These are phyloP conservation scores for Volvariella volvacea DNA, from an alignment of 1,284 basidiomycete genomes.

Conservation along the genomic window DNA sequence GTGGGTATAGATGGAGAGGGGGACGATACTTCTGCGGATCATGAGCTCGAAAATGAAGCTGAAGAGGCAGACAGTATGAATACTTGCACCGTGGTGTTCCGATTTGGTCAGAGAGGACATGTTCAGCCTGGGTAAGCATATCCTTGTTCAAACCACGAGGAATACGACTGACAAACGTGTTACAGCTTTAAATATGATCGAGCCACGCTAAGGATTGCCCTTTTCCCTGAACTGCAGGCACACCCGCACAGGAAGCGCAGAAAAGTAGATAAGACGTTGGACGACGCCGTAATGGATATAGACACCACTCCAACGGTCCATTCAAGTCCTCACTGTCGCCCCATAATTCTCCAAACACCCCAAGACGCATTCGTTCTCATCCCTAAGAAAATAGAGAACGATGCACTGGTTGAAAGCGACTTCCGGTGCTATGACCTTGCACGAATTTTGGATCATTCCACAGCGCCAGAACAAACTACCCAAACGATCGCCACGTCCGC, in stretches of 20 bases:
- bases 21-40: slow-evolving; percentile 18
- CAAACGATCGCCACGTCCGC: too few relatives aligned
- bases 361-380: neutral
- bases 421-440: neutral
- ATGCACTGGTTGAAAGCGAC: neutral
- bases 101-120: slow-evolving; percentile 33
- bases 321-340: neutral
- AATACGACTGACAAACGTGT: slow-evolving; percentile 2
- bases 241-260: slow-evolving; percentile 1
- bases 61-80: slow-evolving; percentile 27
- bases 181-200: slow-evolving; percentile 60
- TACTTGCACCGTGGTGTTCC: slow-evolving; percentile 38
- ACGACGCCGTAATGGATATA: neutral
- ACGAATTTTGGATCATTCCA: neutral
- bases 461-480: too few relatives aligned
- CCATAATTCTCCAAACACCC: neutral
- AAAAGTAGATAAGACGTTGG: neutral
- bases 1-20: slow-evolving; percentile 28
- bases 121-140: slow-evolving; percentile 37
- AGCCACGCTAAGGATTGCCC: slow-evolving; percentile 30
- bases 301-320: neutral
- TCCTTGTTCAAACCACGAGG: slow-evolving; percentile 1
- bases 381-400: neutral
- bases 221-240: slow-evolving; percentile 31
- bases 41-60: slow-evolving; percentile 15